A percentile compares a stretch with the other conserved stretches of the same genome.
Conservation (phyloP, 2,329 filamentous ascomycete genomes). For the Aureobasidium zeae region DNA sequence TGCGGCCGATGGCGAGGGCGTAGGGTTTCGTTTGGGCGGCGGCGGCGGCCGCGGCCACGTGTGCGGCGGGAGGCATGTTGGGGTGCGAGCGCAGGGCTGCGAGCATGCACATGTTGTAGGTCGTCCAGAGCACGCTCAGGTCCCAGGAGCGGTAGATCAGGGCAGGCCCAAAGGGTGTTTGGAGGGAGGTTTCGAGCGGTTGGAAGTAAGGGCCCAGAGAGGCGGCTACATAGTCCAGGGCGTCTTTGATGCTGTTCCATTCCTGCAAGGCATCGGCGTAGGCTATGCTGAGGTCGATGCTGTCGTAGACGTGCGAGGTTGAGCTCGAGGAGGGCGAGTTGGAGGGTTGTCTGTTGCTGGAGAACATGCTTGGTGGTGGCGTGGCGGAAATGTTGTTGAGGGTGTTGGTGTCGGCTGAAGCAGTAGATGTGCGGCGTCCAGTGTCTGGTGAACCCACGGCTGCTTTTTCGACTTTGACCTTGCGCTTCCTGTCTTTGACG, state of each 20-base stretch:
- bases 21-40: conserved; percentile 45
- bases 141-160: conserved; percentile 76
- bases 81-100: conserved; percentile 76
- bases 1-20: conserved; percentile 24
- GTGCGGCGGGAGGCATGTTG: conserved; percentile 80
- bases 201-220: conserved; percentile 68
- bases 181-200: conserved; percentile 58
- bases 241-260: conserved; percentile 65
- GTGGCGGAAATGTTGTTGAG: conserved; percentile 1
- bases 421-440: not conserved
- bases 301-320: conserved; percentile 37
- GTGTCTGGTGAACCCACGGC: conserved; percentile 38
- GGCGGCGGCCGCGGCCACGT: conserved; percentile 73
- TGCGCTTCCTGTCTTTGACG: conserved; percentile 66
- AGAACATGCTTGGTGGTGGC: conserved; percentile 20
- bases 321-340: conserved; percentile 11
- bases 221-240: conserved; percentile 58
- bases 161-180: conserved; percentile 72
- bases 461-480: conserved; percentile 56
- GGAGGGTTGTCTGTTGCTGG: not conserved
- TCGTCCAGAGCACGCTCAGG: conserved; percentile 80
- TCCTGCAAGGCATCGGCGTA: conserved; percentile 64
- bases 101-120: conserved; percentile 78
- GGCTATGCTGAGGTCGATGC: conserved; percentile 49
- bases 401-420: too few relatives aligned